These are phyloP conservation scores for Mortierella sp. DNA, from an alignment of 371 early-diverging fungal genomes.

Conservation along the genomic window DNA sequence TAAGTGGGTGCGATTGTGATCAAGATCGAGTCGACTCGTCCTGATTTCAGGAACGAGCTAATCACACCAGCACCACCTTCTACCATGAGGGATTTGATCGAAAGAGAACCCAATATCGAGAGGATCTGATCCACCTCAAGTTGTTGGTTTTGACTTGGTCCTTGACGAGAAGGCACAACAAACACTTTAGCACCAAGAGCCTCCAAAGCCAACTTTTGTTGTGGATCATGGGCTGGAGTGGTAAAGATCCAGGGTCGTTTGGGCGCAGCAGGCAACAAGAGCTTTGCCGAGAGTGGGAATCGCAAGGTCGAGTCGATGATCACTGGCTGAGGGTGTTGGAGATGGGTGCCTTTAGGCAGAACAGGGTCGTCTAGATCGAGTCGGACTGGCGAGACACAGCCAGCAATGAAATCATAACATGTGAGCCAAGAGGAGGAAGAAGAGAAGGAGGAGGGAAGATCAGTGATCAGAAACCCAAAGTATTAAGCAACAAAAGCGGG, in stretches of 20 bases:
- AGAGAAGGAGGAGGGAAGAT: conserved; percentile 6
- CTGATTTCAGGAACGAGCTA: conserved; percentile 65
- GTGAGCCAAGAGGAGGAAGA: conserved; percentile 14
- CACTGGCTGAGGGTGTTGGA: conserved; percentile 81
- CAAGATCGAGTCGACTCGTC: conserved; percentile 66
- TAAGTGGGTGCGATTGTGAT: conserved; percentile 84
- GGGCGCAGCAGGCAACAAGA: conserved; percentile 57
- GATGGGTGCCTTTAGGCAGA: too few species aligned
- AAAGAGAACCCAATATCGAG: conserved; percentile 39
- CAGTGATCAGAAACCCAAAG: too few species aligned
- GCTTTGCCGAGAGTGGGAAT: conserved; percentile 62
- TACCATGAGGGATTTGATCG: conserved; percentile 80
- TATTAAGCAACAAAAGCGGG: too few species aligned
- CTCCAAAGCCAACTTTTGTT: conserved; percentile 25
- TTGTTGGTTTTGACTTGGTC: conserved; percentile 18
- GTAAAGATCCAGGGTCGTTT: conserved; percentile 56
- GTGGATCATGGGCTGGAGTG: conserved; percentile 12
- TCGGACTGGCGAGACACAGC: background rate
- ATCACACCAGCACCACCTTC: conserved; percentile 93
- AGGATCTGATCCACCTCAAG: conserved; percentile 42
- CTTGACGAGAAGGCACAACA: conserved; percentile 10
- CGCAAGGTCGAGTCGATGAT: conserved; percentile 82
- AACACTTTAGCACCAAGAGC: conserved; percentile 25
- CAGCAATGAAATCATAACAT: conserved; percentile 12
- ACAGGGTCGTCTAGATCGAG: too few species aligned